A percentile compares a stretch with the other conserved stretches of the same genome.
phyloP scores from a whole-genome alignment of 148 eudicot species.

The Rhododendron mucronatum region DNA sequence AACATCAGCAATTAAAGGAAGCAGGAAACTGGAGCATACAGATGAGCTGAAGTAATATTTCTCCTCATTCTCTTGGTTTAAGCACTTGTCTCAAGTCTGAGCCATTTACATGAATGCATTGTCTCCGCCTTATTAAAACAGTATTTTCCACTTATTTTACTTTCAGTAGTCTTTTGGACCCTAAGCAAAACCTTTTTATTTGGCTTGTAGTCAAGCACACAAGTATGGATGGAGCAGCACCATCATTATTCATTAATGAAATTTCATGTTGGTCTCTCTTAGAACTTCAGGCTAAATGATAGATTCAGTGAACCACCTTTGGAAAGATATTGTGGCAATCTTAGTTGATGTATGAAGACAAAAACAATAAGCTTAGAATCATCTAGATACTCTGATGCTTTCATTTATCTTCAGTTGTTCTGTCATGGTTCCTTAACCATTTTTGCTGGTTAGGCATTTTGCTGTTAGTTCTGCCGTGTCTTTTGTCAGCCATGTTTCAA shows the following conservation, averaged over 20 bases:
- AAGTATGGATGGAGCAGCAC: not conserved
- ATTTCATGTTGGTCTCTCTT: not conserved
- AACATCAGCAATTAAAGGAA: slow-evolving; percentile 51
- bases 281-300: not conserved
- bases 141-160: not conserved
- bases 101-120: not conserved
- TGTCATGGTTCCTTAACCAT: not conserved
- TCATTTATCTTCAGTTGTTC: not conserved
- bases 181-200: not conserved
- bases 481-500: not conserved
- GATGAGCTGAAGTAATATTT: slow-evolving; percentile 49
- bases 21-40: slow-evolving; percentile 58
- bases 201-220: not conserved
- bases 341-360: not conserved
- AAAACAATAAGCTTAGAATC: not conserved
- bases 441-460: not conserved
- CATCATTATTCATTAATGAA: not conserved
- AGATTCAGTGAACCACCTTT: not conserved
- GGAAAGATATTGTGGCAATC: not conserved
- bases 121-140: not conserved
- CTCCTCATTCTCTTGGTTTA: not conserved
- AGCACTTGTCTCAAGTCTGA: not conserved
- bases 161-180: not conserved
- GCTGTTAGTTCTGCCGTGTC: not conserved
- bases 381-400: too few species aligned